phyloP scores from a whole-genome alignment of 1,139 yeast species.

The Geotrichum klebahnii region DNA sequence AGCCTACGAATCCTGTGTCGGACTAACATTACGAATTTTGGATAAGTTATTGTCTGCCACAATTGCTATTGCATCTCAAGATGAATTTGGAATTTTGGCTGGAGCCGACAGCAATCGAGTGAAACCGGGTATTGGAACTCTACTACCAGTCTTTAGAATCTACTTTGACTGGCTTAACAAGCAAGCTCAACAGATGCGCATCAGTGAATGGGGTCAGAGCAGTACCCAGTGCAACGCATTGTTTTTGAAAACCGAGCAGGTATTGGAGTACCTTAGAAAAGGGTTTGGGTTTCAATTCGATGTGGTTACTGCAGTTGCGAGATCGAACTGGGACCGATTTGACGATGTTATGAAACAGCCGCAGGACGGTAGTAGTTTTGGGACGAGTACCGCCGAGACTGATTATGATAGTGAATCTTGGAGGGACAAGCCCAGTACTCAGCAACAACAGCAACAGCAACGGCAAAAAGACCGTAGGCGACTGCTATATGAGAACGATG shows the following conservation, averaged over 20 bases:
- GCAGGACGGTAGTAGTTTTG: constrained; percentile 1
- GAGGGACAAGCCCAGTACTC: no score
- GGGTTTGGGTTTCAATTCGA: constrained; percentile 21
- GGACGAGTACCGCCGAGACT: no score
- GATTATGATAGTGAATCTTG: constrained; percentile 3
- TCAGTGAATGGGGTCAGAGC: constrained; percentile 15
- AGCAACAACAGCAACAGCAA: not conserved
- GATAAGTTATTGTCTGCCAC: constrained; percentile 16
- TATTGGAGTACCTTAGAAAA: constrained; percentile 17
- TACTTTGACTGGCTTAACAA: constrained; percentile 22
- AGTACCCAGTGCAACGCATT: constrained; percentile 8
- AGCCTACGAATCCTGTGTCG: constrained; percentile 6
- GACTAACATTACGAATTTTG: constrained; percentile 14
- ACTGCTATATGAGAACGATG: constrained; percentile 13
- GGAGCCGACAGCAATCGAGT: not conserved
- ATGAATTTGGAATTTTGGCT: constrained; percentile 5
- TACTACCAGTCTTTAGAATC: constrained; percentile 18
- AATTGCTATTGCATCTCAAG: not conserved
- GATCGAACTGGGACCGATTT: constrained; percentile 20
- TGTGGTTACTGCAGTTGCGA: constrained; percentile 20
- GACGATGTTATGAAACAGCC: constrained; percentile 17
- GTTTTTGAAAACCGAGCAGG: constrained; percentile 6
- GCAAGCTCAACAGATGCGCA: constrained; percentile 8
- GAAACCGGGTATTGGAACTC: not conserved
- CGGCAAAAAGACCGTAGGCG: not conserved